Percentiles rank a stretch among this genome's conserved stretches.
Conservation (phyloP, 2,329 filamentous ascomycete genomes). For the Cladophialophora bantiana region DNA sequence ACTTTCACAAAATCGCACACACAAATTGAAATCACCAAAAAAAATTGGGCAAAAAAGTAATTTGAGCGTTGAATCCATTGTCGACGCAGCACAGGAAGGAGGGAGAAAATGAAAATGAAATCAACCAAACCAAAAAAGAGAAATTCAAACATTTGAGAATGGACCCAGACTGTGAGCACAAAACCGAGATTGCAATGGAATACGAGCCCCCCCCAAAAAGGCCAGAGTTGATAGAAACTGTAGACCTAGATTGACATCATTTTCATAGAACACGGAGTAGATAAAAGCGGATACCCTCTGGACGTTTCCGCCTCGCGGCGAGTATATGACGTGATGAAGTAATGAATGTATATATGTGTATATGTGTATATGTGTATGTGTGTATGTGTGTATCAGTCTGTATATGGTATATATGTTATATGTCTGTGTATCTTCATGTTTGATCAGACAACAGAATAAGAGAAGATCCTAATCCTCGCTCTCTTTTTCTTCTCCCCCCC, state of each 20-base stretch:
- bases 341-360: background rate
- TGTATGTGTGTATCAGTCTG: background rate
- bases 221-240: too few relatives aligned
- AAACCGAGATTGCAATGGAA: too few relatives aligned
- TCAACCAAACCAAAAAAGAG: background rate
- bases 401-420: conserved; percentile 1
- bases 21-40: background rate
- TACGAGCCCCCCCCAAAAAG: too few relatives aligned
- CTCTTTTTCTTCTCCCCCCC: too few relatives aligned
- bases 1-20: background rate
- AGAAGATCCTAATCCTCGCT: too few relatives aligned
- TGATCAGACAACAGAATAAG: too few relatives aligned
- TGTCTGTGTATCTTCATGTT: too few relatives aligned
- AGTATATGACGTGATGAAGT: background rate
- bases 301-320: background rate
- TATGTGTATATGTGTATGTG: background rate
- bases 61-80: background rate
- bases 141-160: background rate
- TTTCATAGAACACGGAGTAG: background rate
- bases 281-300: background rate
- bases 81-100: background rate
- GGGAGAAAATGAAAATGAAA: background rate
- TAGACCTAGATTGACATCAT: too few relatives aligned
- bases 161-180: too few relatives aligned
- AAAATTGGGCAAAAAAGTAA: background rate